These are phyloP conservation scores for Leishmania amazonensis DNA, from an alignment of 208 protist species.

Conservation along the genomic window DNA sequence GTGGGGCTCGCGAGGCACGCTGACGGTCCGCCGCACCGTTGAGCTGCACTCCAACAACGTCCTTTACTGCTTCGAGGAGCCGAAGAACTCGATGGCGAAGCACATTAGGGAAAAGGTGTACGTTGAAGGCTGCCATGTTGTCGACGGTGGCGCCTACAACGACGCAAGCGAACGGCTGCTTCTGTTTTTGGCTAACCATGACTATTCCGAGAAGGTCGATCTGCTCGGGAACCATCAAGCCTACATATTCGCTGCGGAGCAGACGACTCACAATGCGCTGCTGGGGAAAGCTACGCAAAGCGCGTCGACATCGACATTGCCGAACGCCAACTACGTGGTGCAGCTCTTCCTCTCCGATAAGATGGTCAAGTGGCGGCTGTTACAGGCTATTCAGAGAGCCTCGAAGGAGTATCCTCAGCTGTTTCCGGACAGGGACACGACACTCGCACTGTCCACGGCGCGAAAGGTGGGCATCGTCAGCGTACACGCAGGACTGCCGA, in stretches of 20 bases:
- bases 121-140: slow-evolving; percentile 45
- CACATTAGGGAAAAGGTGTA: slow-evolving; percentile 56
- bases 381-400: slow-evolving; percentile 35
- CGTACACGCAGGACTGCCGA: not conserved
- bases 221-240: slow-evolving; percentile 38
- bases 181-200: slow-evolving; percentile 47
- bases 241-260: slow-evolving; percentile 23
- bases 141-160: slow-evolving; percentile 44
- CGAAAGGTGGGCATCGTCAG: not conserved
- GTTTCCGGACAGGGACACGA: slow-evolving; percentile 4
- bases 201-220: slow-evolving; percentile 57
- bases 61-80: slow-evolving; percentile 70
- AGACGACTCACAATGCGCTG: not conserved
- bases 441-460: not conserved
- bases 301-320: not conserved
- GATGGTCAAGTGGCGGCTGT: slow-evolving; percentile 53
- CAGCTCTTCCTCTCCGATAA: slow-evolving; percentile 46
- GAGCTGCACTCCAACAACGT: slow-evolving; percentile 61
- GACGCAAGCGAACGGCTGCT: slow-evolving; percentile 34
- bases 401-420: slow-evolving; percentile 31
- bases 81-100: slow-evolving; percentile 63
- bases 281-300: not conserved
- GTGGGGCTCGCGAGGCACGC: slow-evolving; percentile 31
- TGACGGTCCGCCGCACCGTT: slow-evolving; percentile 39
- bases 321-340: slow-evolving; percentile 27